Base-by-base conservation (phyloP, 2,329 filamentous ascomycete genomes). In the Xylaria sp. region DNA sequence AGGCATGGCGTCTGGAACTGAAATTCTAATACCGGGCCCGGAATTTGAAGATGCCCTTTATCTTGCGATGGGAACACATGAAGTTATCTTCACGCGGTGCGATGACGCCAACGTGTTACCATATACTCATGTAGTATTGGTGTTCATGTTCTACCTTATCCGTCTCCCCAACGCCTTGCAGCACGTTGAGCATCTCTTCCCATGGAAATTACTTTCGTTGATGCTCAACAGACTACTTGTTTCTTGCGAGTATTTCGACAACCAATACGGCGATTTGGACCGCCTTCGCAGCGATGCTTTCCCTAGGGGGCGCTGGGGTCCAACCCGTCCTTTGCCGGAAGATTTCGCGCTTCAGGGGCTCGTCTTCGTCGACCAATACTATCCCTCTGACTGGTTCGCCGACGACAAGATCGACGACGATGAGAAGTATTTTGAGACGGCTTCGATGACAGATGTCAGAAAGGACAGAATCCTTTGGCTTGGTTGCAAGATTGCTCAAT, bases 301-400 rank as follows among this genome's bases (percentile, higher is more conserved):
- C 66, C 87, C 87, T 0, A 76, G 80, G 0, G 81, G 81, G 2
- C 82, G 82, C 1, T 81, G 81, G 48, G 79, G 82, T 37, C 77
- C 83, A 0, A 83, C 83, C 1, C 82, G 85, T 0, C 90, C 91
- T 0, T 77, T 94, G 0, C 90, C 90, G 0, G 92, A 94, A 58
- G 92, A 94, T 69, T 92, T 88, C 72, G 84, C 87, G 0, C 84
- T 93, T 65, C 84, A 90, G 0, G 91, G 91, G 0, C 80, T 92
- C 1, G 77, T 89, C 1, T 92, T 89, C 82, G 82, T 85, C 0
- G 83, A 88, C 1, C 82, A 83, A 12, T 90, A 90, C 65, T 90
- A 87, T 63, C 89, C 90, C 0, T 65, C 78, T 0, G 80, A 83
- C 0, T 92, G 88, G 87, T 92, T 92, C 74, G 73, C 77, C 0